A percentile compares a stretch with the other conserved stretches of the same genome.
phyloP scores from a whole-genome alignment of 176 grass and related monocot species.

The Oryza rufipogon region DNA sequence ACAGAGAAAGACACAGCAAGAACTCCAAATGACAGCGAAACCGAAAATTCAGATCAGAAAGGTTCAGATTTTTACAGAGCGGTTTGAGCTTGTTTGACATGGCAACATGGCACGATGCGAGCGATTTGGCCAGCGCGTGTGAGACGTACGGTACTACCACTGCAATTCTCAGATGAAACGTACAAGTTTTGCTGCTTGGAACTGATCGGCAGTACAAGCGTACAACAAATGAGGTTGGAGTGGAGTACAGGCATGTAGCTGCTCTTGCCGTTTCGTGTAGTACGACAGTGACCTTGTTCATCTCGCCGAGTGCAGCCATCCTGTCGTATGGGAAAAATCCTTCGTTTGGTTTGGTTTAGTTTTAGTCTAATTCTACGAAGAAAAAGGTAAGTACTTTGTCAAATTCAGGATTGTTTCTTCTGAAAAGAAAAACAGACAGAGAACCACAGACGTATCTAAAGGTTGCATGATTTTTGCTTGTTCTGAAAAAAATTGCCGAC shows the following conservation, averaged over 20 bases:
- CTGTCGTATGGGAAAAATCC: neutral
- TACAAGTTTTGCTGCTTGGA: neutral
- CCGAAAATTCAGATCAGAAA: neutral
- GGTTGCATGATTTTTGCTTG: too few relatives aligned
- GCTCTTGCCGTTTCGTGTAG: constrained; percentile 8
- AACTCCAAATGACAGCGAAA: constrained; percentile 1
- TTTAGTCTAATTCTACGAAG: neutral
- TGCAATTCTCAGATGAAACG: neutral
- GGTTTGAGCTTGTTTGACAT: neutral
- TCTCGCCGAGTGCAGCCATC: too few relatives aligned
- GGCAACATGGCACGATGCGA: neutral
- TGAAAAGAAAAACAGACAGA: too few relatives aligned
- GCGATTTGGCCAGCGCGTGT: neutral
- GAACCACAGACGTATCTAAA: too few relatives aligned
- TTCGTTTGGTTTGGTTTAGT: neutral
- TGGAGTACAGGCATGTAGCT: constrained; percentile 38
- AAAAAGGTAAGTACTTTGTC: neutral
- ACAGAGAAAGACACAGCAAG: neutral
- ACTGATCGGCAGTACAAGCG: neutral
- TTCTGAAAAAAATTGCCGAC: too few relatives aligned
- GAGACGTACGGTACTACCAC: neutral
- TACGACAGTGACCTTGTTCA: constrained; percentile 33
- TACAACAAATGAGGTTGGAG: neutral
- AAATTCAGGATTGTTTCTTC: neutral
- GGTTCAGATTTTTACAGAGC: neutral